phyloP scores from a whole-genome alignment of 257 asterid species.

The Solanum infundibuliforme region DNA sequence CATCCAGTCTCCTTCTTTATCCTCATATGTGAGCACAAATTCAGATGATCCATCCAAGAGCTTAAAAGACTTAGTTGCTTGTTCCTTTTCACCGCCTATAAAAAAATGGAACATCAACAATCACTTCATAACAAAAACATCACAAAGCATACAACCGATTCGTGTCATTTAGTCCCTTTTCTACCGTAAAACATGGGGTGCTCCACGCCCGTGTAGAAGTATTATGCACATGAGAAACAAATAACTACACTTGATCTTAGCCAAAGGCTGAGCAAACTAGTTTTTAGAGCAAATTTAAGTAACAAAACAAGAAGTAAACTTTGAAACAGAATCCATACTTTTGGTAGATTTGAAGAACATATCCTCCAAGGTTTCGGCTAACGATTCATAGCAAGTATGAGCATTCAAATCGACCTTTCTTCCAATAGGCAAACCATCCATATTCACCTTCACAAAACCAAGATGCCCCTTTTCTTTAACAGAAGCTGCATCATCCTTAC shows the following conservation, averaged over 20 bases:
- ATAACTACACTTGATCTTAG: slow-evolving; percentile 51
- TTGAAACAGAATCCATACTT: slow-evolving; percentile 12
- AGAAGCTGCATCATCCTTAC: slow-evolving; percentile 16
- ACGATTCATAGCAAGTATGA: slow-evolving; percentile 47
- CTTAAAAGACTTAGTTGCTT: slow-evolving; percentile 28
- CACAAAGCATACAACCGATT: background rate
- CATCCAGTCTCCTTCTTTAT: slow-evolving; percentile 91
- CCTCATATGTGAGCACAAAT: slow-evolving; percentile 73
- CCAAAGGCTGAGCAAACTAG: slow-evolving; percentile 70
- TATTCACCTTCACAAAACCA: slow-evolving; percentile 73
- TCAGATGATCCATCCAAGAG: slow-evolving; percentile 76
- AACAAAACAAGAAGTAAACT: background rate
- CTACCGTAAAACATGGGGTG: background rate
- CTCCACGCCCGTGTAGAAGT: background rate
- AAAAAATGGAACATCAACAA: background rate
- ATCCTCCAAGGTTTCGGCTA: slow-evolving; percentile 50
- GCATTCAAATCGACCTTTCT: slow-evolving; percentile 74
- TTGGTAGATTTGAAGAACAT: slow-evolving; percentile 58
- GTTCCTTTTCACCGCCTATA: slow-evolving; percentile 48
- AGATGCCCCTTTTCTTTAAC: slow-evolving; percentile 31
- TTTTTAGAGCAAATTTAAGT: background rate
- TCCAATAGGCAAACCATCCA: slow-evolving; percentile 81
- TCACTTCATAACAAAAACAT: background rate
- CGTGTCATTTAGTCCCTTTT: background rate
- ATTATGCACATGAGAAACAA: background rate